Evolutionary conservation across 148 eudicot genomes (phyloP), one percentile per base, ranked within the genome.

Genomic region (Silene conica): DNA sequence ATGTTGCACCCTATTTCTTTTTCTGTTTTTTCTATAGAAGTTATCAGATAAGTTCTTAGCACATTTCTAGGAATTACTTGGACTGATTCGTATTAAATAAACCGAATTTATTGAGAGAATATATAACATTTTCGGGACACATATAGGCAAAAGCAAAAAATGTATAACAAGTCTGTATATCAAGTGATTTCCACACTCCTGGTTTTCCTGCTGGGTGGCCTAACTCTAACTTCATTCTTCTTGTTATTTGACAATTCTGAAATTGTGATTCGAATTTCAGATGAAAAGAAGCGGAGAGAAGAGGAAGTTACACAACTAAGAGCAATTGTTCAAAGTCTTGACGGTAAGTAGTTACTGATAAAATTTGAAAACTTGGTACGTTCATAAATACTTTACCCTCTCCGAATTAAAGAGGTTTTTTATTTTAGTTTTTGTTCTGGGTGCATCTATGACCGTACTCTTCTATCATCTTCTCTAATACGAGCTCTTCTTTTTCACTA

Each of bases 301-400:
- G 83, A 88, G 82, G 96, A 92, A 83, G 84, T 84, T 74, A 28
- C 80, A 57, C 96, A 95, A 67, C 79, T 95, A 77, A 89, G 87
- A 80, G 84, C 90, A 63, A 93, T 89, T 83, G 80, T 95, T 79
- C 89, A 85, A 77, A 92, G 87, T 83, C 90, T 92, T 63, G 86
- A 92, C 78, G 84, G 99, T 95, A 90, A 69, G 89, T 66, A 74
- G 45, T 65, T 69, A 63, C 60, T 21, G 61, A 14, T 77, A 59
- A 28, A 55, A 71, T 71, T 22, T 11, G 20, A 21, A 23, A 23
- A 38, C 19, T 46, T 71, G 66, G 38, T 22, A 12, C 19, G 6
- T 68, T 63, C 79, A 56, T 69, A 15, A 50, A 72, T 43, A 20
- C 54, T 50, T 63, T 63, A 66, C 6, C 60, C 48, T 69, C 50